Conservation (phyloP, 176 grass and related monocot genomes). For the Aegilops tauschii region DNA sequence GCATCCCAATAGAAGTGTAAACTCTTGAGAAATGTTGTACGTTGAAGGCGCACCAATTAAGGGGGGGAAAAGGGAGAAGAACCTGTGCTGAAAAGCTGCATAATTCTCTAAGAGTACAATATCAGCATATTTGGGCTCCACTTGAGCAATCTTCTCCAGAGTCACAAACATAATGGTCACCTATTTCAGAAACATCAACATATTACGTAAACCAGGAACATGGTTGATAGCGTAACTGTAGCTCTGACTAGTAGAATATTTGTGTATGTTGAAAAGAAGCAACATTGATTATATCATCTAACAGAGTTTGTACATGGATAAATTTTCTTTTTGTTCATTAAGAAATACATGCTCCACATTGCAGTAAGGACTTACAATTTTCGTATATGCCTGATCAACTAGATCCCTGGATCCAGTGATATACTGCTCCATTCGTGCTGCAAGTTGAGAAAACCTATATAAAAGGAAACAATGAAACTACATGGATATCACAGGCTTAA, state of each 20-base stretch:
- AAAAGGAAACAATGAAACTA: slow-evolving; percentile 19
- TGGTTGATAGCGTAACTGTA: background rate
- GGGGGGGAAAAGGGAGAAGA: background rate
- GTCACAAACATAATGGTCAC: slow-evolving; percentile 94
- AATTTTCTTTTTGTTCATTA: background rate
- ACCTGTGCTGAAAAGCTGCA: slow-evolving; percentile 96
- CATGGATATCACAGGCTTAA: background rate
- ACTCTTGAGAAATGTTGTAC: background rate
- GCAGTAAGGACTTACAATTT: slow-evolving; percentile 62
- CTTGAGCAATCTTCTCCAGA: slow-evolving; percentile 88
- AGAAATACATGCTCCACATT: background rate
- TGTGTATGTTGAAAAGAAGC: background rate
- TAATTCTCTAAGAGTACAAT: slow-evolving; percentile 95
- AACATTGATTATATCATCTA: slow-evolving; percentile 11
- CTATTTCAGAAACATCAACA: slow-evolving; percentile 35
- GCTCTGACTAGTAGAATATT: background rate
- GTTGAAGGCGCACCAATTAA: background rate
- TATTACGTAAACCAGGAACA: background rate
- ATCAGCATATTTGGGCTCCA: slow-evolving; percentile 86
- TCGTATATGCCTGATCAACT: slow-evolving; percentile 86
- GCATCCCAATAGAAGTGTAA: background rate
- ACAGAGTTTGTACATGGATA: background rate
- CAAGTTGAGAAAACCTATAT: slow-evolving; percentile 79
- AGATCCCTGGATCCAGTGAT: slow-evolving; percentile 90
- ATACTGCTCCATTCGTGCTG: slow-evolving; percentile 88